Conservation (phyloP, 805 yeast species). For the Kazachstania psychrophila region DNA sequence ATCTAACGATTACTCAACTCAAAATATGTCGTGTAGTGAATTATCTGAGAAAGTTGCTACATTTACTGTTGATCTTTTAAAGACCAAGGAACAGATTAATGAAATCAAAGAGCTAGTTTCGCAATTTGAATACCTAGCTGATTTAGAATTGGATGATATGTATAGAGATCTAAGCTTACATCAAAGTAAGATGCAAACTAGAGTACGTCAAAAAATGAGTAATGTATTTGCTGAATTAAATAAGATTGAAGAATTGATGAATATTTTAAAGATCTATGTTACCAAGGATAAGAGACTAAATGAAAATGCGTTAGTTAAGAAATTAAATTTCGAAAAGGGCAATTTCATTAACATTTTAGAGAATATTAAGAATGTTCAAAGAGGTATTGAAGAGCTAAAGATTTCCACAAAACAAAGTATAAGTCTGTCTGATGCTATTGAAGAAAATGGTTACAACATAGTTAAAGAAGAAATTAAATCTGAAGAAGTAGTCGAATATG, state of each 20-base stretch:
- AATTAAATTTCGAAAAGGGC: conserved; percentile 12
- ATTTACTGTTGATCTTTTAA: neutral
- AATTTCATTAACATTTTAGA: conserved; percentile 14
- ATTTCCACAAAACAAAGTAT: neutral
- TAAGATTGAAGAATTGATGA: conserved; percentile 13
- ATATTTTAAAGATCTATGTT: conserved; percentile 16
- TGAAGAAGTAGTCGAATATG: conserved; percentile 17
- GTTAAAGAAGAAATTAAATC: conserved; percentile 8
- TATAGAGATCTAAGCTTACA: conserved; percentile 15
- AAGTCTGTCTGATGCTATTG: neutral
- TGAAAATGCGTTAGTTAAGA: conserved; percentile 12
- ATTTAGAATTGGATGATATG: conserved; percentile 2
- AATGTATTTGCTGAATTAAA: conserved; percentile 9
- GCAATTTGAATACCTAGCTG: conserved; percentile 8
- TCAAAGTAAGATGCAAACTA: conserved; percentile 16
- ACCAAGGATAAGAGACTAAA: conserved; percentile 9
- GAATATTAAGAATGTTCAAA: conserved; percentile 17
- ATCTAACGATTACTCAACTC: neutral
- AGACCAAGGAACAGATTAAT: neutral
- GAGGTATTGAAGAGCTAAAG: conserved; percentile 14
- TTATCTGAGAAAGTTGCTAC: conserved; percentile 4
- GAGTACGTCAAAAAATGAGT: conserved; percentile 18
- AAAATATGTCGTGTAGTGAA: neutral
- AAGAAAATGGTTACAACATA: neutral
- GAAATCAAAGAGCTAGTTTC: conserved; percentile 5